A percentile compares a stretch with the other conserved stretches of the same genome.
Conservation (phyloP, 176 grass and related monocot species). For the Phoenix roebelenii region DNA sequence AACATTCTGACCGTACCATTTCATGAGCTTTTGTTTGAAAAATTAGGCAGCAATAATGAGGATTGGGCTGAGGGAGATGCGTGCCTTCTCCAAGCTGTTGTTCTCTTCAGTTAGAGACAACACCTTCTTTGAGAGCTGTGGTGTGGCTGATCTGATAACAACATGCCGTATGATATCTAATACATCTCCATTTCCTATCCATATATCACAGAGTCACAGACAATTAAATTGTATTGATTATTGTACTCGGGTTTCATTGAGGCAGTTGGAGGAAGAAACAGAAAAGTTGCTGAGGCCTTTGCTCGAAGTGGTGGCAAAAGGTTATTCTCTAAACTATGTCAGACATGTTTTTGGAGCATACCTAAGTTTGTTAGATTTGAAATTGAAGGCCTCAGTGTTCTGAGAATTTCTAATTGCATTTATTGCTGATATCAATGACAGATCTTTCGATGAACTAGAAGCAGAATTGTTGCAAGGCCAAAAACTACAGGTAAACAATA, state of each 20-base stretch:
- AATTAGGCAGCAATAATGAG: conserved; percentile 88
- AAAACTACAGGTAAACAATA: conserved; percentile 68
- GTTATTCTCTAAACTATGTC: conserved; percentile 25
- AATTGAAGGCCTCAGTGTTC: conserved; percentile 3
- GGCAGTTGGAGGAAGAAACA: conserved; percentile 87
- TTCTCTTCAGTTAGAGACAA: conserved; percentile 82
- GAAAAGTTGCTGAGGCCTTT: conserved; percentile 90
- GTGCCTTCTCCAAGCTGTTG: conserved; percentile 74
- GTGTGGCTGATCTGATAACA: conserved; percentile 87
- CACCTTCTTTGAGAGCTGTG: conserved; percentile 98
- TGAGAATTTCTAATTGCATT: not conserved
- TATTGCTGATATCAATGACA: conserved; percentile 12
- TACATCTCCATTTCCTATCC: too few relatives aligned
- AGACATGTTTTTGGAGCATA: conserved; percentile 8
- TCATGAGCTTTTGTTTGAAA: conserved; percentile 5
- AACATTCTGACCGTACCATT: not conserved
- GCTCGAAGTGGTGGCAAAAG: conserved; percentile 82
- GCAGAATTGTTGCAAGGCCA: conserved; percentile 80
- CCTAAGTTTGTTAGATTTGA: conserved; percentile 7
- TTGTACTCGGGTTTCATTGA: not conserved
- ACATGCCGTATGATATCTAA: conserved; percentile 60
- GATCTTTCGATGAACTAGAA: conserved; percentile 86
- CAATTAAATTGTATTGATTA: too few relatives aligned
- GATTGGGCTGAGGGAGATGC: conserved; percentile 90
- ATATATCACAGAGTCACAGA: too few relatives aligned